Evolutionary conservation across 1,139 yeast species (phyloP), one percentile per base, ranked within the genome.

Genomic region (Ogataea hybrid): DNA sequence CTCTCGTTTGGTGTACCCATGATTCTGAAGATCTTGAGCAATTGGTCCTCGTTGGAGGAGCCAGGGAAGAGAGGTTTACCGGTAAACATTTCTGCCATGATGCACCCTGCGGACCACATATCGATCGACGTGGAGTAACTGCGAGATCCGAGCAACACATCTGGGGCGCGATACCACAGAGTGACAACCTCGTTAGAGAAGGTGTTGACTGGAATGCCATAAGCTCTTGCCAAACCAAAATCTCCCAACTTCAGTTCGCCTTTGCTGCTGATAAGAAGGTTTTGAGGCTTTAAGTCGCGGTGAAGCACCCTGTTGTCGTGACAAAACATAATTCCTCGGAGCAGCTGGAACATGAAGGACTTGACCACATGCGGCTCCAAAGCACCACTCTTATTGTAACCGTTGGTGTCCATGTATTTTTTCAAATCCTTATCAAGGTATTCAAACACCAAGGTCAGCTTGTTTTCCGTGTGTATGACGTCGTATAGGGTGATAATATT

Each of bases 41-140:
- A 71, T 64, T 92, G 97, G 65, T 92, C 98, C 44, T 92, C 97
- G 62, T 92, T 94, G 35, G 95, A 88, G 7, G 94, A 80, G 3
- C 99, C 99, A 1, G 98, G 96, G 63, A 92, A 92, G 43, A 92
- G 69, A 0, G 99, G 97, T 56, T 92, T 83, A n/a, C 98, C 98
- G 8, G 96, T 87, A 54, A 92, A 84, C 98, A 92, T 92, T 63
- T 92, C 99, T 1, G 97, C 97, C 61, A 92, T 74, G 42, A 92
- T 92, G 66, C 98, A 92, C 10, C 99, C 99, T 17, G 96, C 94
- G 22, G 97, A 88, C 99, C 99, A 92, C 67, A 92, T 89, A 65
- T 92, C 99, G 50, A 92, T 92, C 1, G 96, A 87, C 0, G 98
- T 92, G 25, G 96, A 85, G 64, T 92, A 92, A 37, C 95, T 89